A percentile compares a stretch with the other conserved stretches of the same genome.
phyloP scores from a whole-genome alignment of 345 rosid genomes.

The Rhodomyrtus tomentosa region DNA sequence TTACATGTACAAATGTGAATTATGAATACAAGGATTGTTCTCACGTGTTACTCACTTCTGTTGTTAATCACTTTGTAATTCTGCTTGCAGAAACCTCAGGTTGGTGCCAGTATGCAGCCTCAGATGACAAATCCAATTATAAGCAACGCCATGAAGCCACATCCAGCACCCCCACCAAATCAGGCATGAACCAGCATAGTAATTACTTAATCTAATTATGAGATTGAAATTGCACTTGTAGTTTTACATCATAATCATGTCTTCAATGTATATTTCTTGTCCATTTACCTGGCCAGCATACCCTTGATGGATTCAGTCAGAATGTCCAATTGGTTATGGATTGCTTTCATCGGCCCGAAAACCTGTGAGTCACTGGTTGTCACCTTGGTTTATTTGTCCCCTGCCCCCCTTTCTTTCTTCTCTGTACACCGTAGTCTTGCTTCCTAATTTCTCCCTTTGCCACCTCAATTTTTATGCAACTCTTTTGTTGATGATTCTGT shows the following conservation, averaged over 20 bases:
- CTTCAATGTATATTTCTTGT: not conserved
- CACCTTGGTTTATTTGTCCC: not conserved
- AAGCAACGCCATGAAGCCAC: constrained; percentile 29
- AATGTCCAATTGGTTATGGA: constrained; percentile 33
- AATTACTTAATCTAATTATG: not conserved
- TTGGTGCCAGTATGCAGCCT: constrained; percentile 30
- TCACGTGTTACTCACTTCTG: not conserved
- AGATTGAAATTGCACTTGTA: not conserved
- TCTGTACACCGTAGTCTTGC: not conserved
- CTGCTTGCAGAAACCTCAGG: constrained; percentile 22
- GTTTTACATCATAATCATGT: not conserved
- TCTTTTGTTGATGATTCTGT: not conserved
- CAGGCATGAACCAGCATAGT: constrained; percentile 26
- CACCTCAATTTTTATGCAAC: not conserved
- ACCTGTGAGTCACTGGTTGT: constrained; percentile 41
- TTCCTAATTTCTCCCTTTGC: not conserved
- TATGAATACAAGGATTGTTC: not conserved
- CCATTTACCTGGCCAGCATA: constrained; percentile 32
- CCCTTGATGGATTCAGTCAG: constrained; percentile 24
- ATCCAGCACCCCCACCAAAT: constrained; percentile 35
- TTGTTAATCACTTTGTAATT: not conserved
- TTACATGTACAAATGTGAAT: not conserved
- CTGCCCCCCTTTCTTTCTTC: not conserved
- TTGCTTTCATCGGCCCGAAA: constrained; percentile 47
- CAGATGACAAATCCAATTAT: constrained; percentile 39